These are phyloP conservation scores for Allantophomopsis cytisporea DNA, from an alignment of 2,329 filamentous ascomycete genomes.

Conservation along the genomic window DNA sequence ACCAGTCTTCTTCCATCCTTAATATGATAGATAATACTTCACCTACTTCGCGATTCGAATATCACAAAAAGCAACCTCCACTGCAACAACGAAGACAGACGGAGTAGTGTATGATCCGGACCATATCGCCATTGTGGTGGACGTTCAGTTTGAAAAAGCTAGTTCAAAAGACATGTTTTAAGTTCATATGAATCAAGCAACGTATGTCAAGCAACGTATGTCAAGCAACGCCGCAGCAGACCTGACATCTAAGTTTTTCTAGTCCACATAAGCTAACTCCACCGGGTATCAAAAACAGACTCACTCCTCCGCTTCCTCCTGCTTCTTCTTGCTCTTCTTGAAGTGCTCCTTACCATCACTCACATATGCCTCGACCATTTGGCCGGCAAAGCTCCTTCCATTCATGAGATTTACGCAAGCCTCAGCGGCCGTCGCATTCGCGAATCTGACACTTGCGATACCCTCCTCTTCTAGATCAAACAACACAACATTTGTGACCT, in stretches of 20 bases:
- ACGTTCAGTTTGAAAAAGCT: no score
- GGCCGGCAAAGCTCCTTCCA: conserved; percentile 66
- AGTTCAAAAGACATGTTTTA: no score
- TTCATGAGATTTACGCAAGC: conserved; percentile 66
- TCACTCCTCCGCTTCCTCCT: conserved; percentile 14
- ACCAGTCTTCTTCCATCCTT: no score
- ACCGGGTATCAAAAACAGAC: not conserved
- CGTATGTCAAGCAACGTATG: no score
- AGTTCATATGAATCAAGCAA: no score
- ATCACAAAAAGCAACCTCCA: no score
- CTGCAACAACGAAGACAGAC: no score
- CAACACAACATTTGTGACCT: conserved; percentile 81
- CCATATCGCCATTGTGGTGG: no score
- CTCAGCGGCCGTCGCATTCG: conserved; percentile 52
- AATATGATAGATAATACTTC: no score
- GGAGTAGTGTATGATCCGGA: no score
- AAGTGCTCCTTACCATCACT: conserved; percentile 61
- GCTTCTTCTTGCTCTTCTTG: conserved; percentile 48
- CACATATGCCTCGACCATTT: conserved; percentile 57
- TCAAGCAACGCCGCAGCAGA: no score
- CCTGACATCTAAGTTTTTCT: not conserved
- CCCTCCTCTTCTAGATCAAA: conserved; percentile 81
- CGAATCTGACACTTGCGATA: conserved; percentile 74
- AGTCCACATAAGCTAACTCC: not conserved
- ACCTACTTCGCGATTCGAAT: no score